Conservation (phyloP, 192 early-diverging fungal species). For the Coemansia sp. region DNA sequence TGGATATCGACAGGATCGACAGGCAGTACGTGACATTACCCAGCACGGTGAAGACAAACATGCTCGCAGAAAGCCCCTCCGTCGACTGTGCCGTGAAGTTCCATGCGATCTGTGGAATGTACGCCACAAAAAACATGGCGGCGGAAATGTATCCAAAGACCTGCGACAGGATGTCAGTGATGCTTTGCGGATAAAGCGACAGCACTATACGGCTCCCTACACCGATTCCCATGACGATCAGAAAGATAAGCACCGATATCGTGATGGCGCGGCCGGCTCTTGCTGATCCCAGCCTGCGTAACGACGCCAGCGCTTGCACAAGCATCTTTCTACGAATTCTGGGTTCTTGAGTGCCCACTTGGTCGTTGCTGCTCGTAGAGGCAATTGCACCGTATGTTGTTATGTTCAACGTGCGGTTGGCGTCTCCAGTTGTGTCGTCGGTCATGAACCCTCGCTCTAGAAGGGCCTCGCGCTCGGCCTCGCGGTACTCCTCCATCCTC, state of each 20-base stretch:
- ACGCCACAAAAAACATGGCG: constrained; percentile 67
- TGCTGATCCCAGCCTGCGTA: constrained; percentile 21
- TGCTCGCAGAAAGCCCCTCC: constrained; percentile 77
- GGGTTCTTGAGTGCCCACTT: neutral
- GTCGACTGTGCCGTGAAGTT: constrained; percentile 72
- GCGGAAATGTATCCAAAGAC: constrained; percentile 77
- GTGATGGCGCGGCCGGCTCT: constrained; percentile 27
- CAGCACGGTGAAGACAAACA: constrained; percentile 83
- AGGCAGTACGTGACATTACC: constrained; percentile 67
- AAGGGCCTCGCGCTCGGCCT: constrained; percentile 42
- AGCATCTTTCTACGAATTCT: neutral
- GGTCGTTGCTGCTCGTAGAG: neutral
- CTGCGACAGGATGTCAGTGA: constrained; percentile 59
- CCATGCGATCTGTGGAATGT: constrained; percentile 83
- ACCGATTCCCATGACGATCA: constrained; percentile 17
- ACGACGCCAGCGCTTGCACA: constrained; percentile 7
- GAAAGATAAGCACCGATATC: constrained; percentile 24
- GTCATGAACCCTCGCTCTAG: constrained; percentile 34
- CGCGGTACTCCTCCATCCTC: constrained; percentile 41
- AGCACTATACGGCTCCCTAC: constrained; percentile 30
- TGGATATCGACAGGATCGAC: constrained; percentile 44
- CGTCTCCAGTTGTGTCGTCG: neutral
- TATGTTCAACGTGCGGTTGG: neutral
- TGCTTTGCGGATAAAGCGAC: constrained; percentile 38
- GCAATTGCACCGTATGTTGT: constrained; percentile 21